phyloP scores from a whole-genome alignment of 345 rosid genomes.

The Balakata baccata region DNA sequence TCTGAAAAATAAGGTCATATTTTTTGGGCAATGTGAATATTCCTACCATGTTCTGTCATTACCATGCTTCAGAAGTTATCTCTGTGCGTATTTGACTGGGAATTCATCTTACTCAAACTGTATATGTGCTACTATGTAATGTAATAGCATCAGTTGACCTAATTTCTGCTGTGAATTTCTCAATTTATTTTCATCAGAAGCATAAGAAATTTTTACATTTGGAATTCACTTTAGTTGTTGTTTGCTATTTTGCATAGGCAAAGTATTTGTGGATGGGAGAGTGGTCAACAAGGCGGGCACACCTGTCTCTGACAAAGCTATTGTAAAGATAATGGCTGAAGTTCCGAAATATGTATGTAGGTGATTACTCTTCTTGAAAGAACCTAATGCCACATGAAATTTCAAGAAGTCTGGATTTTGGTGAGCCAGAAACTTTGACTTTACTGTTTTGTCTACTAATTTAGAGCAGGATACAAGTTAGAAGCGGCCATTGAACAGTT shows the following conservation, averaged over 20 bases:
- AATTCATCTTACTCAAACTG: not conserved
- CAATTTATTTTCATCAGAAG: not conserved
- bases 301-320: conserved; percentile 59
- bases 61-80: not conserved
- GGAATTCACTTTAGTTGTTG: conserved; percentile 8
- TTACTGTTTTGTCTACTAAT: conserved; percentile 17
- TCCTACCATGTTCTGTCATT: not conserved
- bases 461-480: conserved; percentile 85
- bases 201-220: not conserved
- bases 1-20: not conserved
- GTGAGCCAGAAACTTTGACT: conserved; percentile 5
- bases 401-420: not conserved
- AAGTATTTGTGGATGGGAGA: conserved; percentile 87
- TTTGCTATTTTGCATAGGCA: conserved; percentile 43
- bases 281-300: conserved; percentile 83
- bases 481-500: conserved; percentile 94
- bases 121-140: too few relatives aligned
- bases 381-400: conserved; percentile 12
- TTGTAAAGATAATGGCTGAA: conserved; percentile 74
- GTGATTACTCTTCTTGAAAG: conserved; percentile 56
- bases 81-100: not conserved
- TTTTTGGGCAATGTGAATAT: not conserved
- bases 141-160: not conserved
- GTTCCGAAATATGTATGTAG: conserved; percentile 98
- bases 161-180: conserved; percentile 1